A percentile compares a stretch with the other conserved stretches of the same genome.
Evolutionary conservation across 2,329 filamentous ascomycete genomes (phyloP).

Genomic region (Neofusicoccum cordaticola): DNA sequence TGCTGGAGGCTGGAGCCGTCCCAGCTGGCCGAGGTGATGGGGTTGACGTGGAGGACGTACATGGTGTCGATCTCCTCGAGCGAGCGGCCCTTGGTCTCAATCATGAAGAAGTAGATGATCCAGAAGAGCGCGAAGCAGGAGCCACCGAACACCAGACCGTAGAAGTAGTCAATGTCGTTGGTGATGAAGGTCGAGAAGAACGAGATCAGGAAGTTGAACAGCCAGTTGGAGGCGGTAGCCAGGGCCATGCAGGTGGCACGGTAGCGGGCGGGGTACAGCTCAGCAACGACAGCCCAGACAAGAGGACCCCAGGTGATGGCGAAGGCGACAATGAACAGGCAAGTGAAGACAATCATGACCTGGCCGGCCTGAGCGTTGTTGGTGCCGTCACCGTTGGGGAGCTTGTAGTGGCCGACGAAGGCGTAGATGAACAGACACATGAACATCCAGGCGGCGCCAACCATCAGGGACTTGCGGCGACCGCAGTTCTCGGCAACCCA

Average conservation of each 20-base stretch:
- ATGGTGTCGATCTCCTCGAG: constrained; percentile 75
- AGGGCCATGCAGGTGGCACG: constrained; percentile 35
- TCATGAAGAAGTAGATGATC: constrained; percentile 74
- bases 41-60: constrained; percentile 64
- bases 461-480: constrained; percentile 45
- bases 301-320: constrained; percentile 69
- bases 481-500: constrained; percentile 48
- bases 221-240: constrained; percentile 46
- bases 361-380: constrained; percentile 50
- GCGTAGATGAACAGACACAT: constrained; percentile 58
- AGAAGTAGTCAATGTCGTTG: constrained; percentile 65
- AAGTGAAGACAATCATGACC: constrained; percentile 66
- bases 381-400: constrained; percentile 32
- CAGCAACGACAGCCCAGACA: constrained; percentile 67
- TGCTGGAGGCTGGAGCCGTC: neutral
- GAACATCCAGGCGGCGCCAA: constrained; percentile 49
- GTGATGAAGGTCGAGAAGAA: constrained; percentile 83
- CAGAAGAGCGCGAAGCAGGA: constrained; percentile 64
- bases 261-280: constrained; percentile 61
- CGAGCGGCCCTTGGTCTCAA: constrained; percentile 69
- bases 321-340: constrained; percentile 64
- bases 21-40: constrained; percentile 40
- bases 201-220: constrained; percentile 44
- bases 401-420: constrained; percentile 45
- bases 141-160: constrained; percentile 73